Percentiles rank a stretch among this genome's conserved stretches.
These are phyloP conservation scores for Phlyctochytrium planicorne DNA, from an alignment of 192 early-diverging fungal genomes.

Conservation along the genomic window DNA sequence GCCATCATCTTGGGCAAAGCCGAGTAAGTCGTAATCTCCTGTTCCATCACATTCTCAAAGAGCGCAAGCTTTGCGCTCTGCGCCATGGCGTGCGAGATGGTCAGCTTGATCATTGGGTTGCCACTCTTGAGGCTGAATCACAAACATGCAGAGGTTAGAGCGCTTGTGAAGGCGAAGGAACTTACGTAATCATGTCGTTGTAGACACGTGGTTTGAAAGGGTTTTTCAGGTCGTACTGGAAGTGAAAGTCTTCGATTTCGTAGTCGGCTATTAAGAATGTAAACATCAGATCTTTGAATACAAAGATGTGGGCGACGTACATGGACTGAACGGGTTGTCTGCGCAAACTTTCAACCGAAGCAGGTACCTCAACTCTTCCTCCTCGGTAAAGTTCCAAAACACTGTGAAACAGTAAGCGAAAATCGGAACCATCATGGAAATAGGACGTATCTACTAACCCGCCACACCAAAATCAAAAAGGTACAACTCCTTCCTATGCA, in stretches of 20 bases:
- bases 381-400: slow-evolving; percentile 50
- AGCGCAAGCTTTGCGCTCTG: slow-evolving; percentile 92
- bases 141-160: slow-evolving; percentile 58
- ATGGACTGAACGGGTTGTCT: slow-evolving; percentile 4
- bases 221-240: slow-evolving; percentile 69
- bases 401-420: no score
- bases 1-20: slow-evolving; percentile 93
- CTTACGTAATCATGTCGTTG: slow-evolving; percentile 85
- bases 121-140: slow-evolving; percentile 58
- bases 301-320: neutral
- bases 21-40: slow-evolving; percentile 81
- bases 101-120: slow-evolving; percentile 82
- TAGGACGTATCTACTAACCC: slow-evolving; percentile 10
- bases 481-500: slow-evolving; percentile 49
- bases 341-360: slow-evolving; percentile 13
- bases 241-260: slow-evolving; percentile 76
- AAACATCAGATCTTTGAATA: neutral
- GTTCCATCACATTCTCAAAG: slow-evolving; percentile 90
- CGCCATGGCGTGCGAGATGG: slow-evolving; percentile 93
- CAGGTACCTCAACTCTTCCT: slow-evolving; percentile 39
- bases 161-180: slow-evolving; percentile 10
- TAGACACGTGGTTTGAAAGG: slow-evolving; percentile 68
- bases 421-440: no score
- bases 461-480: slow-evolving; percentile 54
- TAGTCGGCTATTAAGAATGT: slow-evolving; percentile 45